Percentiles rank a stretch among this genome's conserved stretches.
Evolutionary conservation across 2,329 filamentous ascomycete genomes (phyloP).

Genomic region (Aureobasidium musti): DNA sequence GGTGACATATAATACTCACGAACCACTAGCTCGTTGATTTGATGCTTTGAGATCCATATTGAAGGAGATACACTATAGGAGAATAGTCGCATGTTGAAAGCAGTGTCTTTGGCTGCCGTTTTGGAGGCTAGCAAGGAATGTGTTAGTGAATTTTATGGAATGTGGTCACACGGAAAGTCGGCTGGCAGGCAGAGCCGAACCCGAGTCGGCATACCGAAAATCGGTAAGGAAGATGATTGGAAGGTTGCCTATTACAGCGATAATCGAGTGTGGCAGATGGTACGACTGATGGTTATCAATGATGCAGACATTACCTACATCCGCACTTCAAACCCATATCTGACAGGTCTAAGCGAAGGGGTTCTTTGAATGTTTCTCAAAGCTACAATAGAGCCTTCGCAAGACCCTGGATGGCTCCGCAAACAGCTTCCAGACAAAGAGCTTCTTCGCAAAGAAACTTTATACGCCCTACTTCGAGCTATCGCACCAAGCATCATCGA

Average conservation of each 20-base stretch:
- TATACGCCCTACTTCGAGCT: neutral
- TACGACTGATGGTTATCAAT: neutral
- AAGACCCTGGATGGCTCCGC: neutral
- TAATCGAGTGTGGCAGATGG: neutral
- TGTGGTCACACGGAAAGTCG: neutral
- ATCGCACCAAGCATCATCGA: neutral
- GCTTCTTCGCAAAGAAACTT: neutral
- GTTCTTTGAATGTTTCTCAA: neutral
- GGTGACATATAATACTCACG: too few species aligned
- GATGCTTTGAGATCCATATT: too few species aligned
- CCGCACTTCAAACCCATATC: neutral
- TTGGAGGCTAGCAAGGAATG: neutral
- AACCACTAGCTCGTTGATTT: too few species aligned
- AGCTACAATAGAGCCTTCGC: neutral
- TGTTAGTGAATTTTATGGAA: neutral
- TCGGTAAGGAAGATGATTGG: neutral
- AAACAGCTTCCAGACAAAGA: slow-evolving; percentile 16
- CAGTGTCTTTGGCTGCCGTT: neutral
- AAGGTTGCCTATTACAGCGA: neutral
- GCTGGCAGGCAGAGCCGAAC: neutral
- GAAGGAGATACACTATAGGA: too few species aligned
- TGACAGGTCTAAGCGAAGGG: neutral
- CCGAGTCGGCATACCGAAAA: neutral
- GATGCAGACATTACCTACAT: neutral
- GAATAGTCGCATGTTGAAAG: too few species aligned